Conservation (phyloP, 2,329 filamentous ascomycete species). For the Arachnopeziza araneosa region DNA sequence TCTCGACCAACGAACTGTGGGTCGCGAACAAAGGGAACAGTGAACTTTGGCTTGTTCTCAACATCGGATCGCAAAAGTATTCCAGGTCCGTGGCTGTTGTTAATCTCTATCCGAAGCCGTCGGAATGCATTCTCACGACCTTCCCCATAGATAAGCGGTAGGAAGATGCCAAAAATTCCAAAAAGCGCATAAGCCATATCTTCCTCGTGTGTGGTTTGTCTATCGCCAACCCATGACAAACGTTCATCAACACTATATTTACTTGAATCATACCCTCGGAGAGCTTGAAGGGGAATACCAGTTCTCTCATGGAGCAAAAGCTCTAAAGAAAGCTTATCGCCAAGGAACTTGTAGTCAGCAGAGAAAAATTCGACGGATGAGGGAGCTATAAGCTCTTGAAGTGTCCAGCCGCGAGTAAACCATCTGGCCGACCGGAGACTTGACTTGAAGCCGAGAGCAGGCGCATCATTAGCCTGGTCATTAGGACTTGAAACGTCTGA, state of each 20-base stretch:
- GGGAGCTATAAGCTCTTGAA: constrained; percentile 1
- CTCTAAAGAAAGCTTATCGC: neutral
- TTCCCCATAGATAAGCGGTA: constrained; percentile 38
- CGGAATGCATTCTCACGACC: neutral
- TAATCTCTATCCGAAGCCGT: too few species aligned
- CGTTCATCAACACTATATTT: constrained; percentile 5
- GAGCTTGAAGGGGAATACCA: constrained; percentile 4
- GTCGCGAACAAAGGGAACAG: constrained; percentile 13
- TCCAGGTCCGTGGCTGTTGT: neutral
- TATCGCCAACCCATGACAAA: constrained; percentile 36
- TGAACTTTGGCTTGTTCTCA: neutral
- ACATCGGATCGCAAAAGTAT: neutral
- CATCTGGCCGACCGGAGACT: neutral
- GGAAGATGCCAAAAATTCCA: constrained; percentile 40
- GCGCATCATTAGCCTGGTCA: neutral
- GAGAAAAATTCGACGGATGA: constrained; percentile 4
- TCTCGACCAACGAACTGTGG: constrained; percentile 12
- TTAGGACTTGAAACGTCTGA: constrained; percentile 1
- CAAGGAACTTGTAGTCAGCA: neutral
- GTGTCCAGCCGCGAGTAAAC: neutral
- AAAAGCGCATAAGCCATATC: constrained; percentile 24
- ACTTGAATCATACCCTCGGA: constrained; percentile 3
- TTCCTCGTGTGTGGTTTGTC: constrained; percentile 32
- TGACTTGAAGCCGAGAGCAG: neutral
- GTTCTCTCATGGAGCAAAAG: constrained; percentile 1